Conservation (phyloP, 2,329 filamentous ascomycete genomes). For the Macrophomina pseudophaseolina region DNA sequence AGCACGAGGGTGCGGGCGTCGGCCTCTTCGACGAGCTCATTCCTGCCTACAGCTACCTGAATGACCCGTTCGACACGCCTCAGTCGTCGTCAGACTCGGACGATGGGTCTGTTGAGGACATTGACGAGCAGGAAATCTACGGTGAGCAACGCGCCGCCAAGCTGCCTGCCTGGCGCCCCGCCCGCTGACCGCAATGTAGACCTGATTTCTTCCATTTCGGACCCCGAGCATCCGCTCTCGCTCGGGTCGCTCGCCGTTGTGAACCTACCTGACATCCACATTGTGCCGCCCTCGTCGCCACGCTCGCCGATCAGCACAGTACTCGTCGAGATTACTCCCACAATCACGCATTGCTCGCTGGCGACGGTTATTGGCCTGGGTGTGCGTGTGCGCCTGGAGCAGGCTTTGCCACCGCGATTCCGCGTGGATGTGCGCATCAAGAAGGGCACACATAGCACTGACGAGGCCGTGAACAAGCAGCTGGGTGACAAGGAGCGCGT, state of each 20-base stretch:
- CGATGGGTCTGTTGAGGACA: slow-evolving; percentile 74
- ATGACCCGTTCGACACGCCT: slow-evolving; percentile 54
- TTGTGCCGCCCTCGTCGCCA: slow-evolving; percentile 69
- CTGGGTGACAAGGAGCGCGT: slow-evolving; percentile 95
- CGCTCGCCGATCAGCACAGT: slow-evolving; percentile 73
- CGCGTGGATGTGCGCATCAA: slow-evolving; percentile 93
- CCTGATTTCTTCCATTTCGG: slow-evolving; percentile 90
- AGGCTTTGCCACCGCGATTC: slow-evolving; percentile 88
- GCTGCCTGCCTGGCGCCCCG: background rate
- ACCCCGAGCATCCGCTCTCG: slow-evolving; percentile 94
- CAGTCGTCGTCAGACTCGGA: slow-evolving; percentile 51
- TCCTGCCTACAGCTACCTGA: slow-evolving; percentile 54
- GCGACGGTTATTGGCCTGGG: slow-evolving; percentile 96
- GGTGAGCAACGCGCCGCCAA: slow-evolving; percentile 57
- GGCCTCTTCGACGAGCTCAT: slow-evolving; percentile 61
- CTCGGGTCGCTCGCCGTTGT: slow-evolving; percentile 93
- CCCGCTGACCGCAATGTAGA: slow-evolving; percentile 58
- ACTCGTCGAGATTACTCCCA: slow-evolving; percentile 89
- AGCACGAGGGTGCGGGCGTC: slow-evolving; percentile 54
- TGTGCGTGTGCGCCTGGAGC: slow-evolving; percentile 87
- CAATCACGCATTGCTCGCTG: slow-evolving; percentile 94
- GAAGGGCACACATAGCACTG: slow-evolving; percentile 92
- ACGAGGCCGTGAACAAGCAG: slow-evolving; percentile 96
- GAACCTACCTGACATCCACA: slow-evolving; percentile 90
- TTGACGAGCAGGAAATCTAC: slow-evolving; percentile 97